Base-by-base conservation (phyloP, 2,329 filamentous ascomycete genomes). In the Zalaria sp. region DNA sequence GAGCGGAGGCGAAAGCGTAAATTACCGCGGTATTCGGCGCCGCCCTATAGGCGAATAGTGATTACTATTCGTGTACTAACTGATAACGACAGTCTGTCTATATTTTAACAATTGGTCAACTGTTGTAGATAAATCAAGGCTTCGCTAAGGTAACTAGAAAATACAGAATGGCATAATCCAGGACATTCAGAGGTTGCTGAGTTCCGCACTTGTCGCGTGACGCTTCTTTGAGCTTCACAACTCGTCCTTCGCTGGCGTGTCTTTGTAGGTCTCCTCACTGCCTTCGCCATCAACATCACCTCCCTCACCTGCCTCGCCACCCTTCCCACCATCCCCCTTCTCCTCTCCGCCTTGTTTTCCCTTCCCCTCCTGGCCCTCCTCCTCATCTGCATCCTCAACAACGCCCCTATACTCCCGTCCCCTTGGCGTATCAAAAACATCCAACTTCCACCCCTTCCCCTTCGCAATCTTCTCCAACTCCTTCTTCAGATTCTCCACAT, bases 381-480 rank as follows among this genome's bases (percentile, higher is more conserved):
- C 34, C 1, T 73, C 71, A 3, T 69, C 69, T 8, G 73, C 71
- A 2, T 65, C 63, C 27, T 81, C 77, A 10, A 89, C 72, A 35
- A 83, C 75, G 0, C 81, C 83, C 36, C 81, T 67, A 34, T 89
- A 74, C 55, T 86, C 80, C 46, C 75, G 64, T 25, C 73, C 69
- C 4, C 73, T 70, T 1, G 79, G 73, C 7, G 76, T 69, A 53
- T 91, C 81, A 1, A 91, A 75, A 9, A 91, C 69, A 59, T 91
- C 83, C 45, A 94, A 65, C 52, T 79, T 82, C 86, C 87, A 94
- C 10, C 77, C 77, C 49, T 78, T 74, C 5, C 80, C 77, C 3
- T 77, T 74, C 0, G 84, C 83, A 34, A 83, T 56, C 51, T 77
- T 72, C 55, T 83, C 71, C 44, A 93, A 61, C 54, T 83, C 68